Base-by-base conservation (phyloP, 2,329 filamentous ascomycete genomes). In the Akanthomyces lecanii region DNA sequence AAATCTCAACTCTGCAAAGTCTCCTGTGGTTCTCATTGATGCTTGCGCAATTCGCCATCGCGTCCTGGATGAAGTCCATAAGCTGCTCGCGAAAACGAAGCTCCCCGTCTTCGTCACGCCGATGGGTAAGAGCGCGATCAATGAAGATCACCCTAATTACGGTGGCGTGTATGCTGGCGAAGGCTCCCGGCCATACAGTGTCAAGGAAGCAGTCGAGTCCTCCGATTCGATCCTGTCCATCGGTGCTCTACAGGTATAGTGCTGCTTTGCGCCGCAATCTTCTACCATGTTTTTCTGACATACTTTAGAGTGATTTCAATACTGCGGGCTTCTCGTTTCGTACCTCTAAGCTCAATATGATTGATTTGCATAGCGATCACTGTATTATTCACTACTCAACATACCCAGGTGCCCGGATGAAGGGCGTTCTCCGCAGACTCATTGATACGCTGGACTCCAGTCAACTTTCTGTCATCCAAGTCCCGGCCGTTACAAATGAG, bases 91-190 rank as follows among this genome's bases (percentile, higher is more conserved):
- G 65, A 90, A 88, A 74, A 90, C 90, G 1, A 81, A 85, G 4
- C 79, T 96, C 8, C 92, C 92, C 5, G 89, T 90, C 0, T 96
- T 95, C 69, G 90, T 93, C n/a, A 89, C 91, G 0, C 91, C 92
- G 2, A 96, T 96, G 89, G 92, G 92, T 53, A 96, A 96, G 77
- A 85, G 91, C 21, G 89, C 90, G 23, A 84, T 97, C 53, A 84
- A 95, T 69, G 92, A 97, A 75, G 84, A 83, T 2, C 82, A 89
- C 53, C 79, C 82, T n/a, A 89, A 85, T 70, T 96, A 89, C 68
- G 90, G 90, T 25, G 92, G 92, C 66, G 90, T 96, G 5, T 96
- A 96, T 73, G 89, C 89, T 10, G 92, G 92, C n/a, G 83, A 83
- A 64, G 91, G 89, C 42, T 92, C 88, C 38, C 84, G 88, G 59